Base-by-base conservation (phyloP, 805 yeast species). In the Danielia reshetovae region DNA sequence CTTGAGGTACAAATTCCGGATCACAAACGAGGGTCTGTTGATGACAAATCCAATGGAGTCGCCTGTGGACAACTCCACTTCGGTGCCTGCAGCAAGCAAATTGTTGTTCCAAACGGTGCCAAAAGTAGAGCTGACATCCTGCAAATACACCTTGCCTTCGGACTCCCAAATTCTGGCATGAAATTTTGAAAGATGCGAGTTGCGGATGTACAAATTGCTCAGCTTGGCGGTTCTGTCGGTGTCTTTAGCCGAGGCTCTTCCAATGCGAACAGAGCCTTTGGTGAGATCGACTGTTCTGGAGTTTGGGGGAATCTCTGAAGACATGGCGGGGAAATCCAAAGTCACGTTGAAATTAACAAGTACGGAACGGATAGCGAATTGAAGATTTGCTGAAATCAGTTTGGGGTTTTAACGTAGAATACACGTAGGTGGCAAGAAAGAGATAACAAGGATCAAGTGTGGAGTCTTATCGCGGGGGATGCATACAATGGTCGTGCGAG, bases 11-110 rank as follows among this genome's bases (percentile, higher is more conserved):
- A 36, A 11, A 12, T 29, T 31, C 25, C 19, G 24, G 19, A 44
- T 31, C 10, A 29, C 30, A 6, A 41, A 27, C 4, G 62, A 54
- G 2, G 68, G 65, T 35, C 52, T 52, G 18, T 58, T 43, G 21
- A 67, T 46, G 21, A 65, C 58, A 32, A 67, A 62, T 4, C 70
- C 67, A 13, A 67, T 37, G 3, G 18, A 29, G 40, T 65, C 70
- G 13, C 56, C 58, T 18, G 30, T 42, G 11, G 18, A 24, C 7
- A 47, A 14, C 3, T 27, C 39, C 4, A 32, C 36, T 7, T 31
- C 38, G 19, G 27, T 32, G 18, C 38, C 42, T 1, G 62, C 57
- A 11, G 46, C 30, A 12, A 66, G 44, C 17, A 52, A 49, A 6
- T 49, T 31, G 18, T 51, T 48, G 36, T 62, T 58, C 35, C 60